Percentiles rank a stretch among this genome's conserved stretches.
Evolutionary conservation across 371 early-diverging fungal species (phyloP).

Genomic region (Nosema granulosis): DNA sequence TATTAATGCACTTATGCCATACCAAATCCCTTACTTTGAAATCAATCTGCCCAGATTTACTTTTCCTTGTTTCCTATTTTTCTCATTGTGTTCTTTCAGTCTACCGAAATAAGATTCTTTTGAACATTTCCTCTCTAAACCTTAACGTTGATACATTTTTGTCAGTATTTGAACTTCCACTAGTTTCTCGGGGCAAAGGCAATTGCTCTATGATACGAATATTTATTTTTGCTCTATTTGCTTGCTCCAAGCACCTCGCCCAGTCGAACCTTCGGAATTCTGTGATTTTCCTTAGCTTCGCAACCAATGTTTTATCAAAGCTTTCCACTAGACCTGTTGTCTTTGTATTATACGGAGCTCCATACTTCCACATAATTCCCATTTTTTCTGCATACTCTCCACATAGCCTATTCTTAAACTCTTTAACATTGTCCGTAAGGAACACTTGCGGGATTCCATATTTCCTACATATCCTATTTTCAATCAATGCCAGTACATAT

Average conservation of each 20-base stretch:
- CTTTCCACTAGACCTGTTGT: slow-evolving; percentile 26
- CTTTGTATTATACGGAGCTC: slow-evolving; percentile 8
- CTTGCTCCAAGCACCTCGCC: neutral
- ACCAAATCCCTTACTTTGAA: neutral
- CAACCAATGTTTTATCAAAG: slow-evolving; percentile 14
- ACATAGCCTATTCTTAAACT: slow-evolving; percentile 10
- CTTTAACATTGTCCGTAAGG: slow-evolving; percentile 23
- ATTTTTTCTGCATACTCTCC: too few relatives aligned
- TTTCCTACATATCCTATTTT: slow-evolving; percentile 5
- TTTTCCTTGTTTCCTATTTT: neutral
- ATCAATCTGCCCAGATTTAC: neutral
- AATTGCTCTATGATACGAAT: slow-evolving; percentile 19
- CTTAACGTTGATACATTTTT: neutral
- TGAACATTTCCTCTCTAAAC: too few relatives aligned
- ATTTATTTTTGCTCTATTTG: neutral
- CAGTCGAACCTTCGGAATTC: slow-evolving; percentile 20
- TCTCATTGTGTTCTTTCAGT: neutral
- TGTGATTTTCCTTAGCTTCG: slow-evolving; percentile 20
- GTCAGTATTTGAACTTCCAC: neutral
- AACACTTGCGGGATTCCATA: slow-evolving; percentile 13
- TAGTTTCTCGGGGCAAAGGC: slow-evolving; percentile 10
- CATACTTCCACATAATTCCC: neutral
- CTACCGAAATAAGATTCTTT: neutral
- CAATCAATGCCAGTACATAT: too few relatives aligned
- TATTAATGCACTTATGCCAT: neutral